Conservation (phyloP, 2,329 filamentous ascomycete genomes). For the Colletotrichum sp. region DNA sequence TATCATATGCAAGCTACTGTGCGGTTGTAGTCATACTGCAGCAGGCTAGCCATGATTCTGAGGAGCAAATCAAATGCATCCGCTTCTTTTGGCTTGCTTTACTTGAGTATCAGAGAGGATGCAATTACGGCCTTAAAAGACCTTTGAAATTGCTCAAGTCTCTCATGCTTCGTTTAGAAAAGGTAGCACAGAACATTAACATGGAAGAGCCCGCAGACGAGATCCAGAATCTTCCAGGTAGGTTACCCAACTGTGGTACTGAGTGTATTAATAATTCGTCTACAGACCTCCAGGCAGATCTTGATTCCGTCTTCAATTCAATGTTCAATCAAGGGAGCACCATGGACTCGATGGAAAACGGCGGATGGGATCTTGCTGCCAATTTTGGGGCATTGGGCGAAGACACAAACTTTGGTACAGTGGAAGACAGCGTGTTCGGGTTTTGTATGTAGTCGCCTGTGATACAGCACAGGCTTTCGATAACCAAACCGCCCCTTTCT, state of each 20-base stretch:
- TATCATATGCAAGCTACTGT: neutral
- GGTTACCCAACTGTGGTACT: neutral
- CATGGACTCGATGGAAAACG: neutral
- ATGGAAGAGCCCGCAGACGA: neutral
- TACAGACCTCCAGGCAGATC: neutral
- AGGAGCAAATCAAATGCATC: neutral
- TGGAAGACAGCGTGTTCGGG: neutral
- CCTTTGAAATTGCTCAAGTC: neutral
- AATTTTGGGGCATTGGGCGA: neutral
- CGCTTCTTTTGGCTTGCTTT: neutral
- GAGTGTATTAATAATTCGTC: neutral
- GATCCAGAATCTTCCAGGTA: neutral
- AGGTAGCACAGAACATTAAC: neutral
- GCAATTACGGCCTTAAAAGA: neutral
- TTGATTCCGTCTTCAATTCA: neutral
- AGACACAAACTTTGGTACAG: neutral
- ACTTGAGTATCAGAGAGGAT: neutral
- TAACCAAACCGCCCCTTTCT: neutral
- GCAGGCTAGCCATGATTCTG: rapidly evolving
- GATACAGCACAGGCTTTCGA: neutral
- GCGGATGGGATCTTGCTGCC: neutral
- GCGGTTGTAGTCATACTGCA: neutral
- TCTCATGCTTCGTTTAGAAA: neutral
- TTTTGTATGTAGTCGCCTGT: neutral
- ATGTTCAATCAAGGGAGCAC: neutral